Evolutionary conservation across 495 filamentous ascomycete species (phyloP).

Genomic region (Podospora bellae-mahoneyi): DNA sequence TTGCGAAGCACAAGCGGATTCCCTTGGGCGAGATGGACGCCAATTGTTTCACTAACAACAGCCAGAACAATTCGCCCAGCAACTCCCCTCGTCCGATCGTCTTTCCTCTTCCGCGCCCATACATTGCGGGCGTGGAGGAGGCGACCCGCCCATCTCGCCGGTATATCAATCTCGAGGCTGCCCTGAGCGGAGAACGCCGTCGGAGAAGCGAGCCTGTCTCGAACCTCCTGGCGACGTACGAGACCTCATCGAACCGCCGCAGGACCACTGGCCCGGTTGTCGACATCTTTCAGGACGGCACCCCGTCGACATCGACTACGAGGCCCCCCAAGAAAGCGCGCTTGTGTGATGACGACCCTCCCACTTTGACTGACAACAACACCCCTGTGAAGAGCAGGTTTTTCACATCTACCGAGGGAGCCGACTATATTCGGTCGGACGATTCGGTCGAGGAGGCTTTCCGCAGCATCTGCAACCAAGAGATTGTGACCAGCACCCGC

Average conservation of each 20-base stretch:
- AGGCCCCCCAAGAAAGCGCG: slow-evolving; percentile 51
- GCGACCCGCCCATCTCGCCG: slow-evolving; percentile 20
- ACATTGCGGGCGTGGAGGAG: slow-evolving; percentile 34
- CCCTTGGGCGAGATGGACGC: slow-evolving; percentile 84
- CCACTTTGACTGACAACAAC: slow-evolving; percentile 19
- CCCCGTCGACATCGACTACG: slow-evolving; percentile 21
- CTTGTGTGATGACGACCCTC: slow-evolving; percentile 40
- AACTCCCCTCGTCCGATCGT: slow-evolving; percentile 38
- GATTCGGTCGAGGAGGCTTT: slow-evolving; percentile 47
- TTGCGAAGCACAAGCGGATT: slow-evolving; percentile 64
- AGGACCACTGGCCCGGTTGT: slow-evolving; percentile 29
- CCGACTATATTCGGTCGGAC: slow-evolving; percentile 41
- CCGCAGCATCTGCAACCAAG: slow-evolving; percentile 25
- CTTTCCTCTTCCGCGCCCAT: slow-evolving; percentile 48
- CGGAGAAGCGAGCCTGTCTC: slow-evolving; percentile 42
- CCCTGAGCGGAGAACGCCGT: slow-evolving; percentile 22
- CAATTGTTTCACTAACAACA: slow-evolving; percentile 62
- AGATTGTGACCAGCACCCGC: slow-evolving; percentile 21
- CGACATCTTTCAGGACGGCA: slow-evolving; percentile 25
- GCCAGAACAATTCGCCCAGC: slow-evolving; percentile 22
- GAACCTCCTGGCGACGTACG: slow-evolving; percentile 31
- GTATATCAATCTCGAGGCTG: slow-evolving; percentile 24
- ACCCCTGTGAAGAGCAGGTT: slow-evolving; percentile 40
- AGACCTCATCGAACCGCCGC: slow-evolving; percentile 31
- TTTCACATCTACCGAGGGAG: slow-evolving; percentile 32